Evolutionary conservation across 2,329 filamentous ascomycete genomes (phyloP), one percentile per base, ranked within the genome.

Genomic region (Penicillium sp.): DNA sequence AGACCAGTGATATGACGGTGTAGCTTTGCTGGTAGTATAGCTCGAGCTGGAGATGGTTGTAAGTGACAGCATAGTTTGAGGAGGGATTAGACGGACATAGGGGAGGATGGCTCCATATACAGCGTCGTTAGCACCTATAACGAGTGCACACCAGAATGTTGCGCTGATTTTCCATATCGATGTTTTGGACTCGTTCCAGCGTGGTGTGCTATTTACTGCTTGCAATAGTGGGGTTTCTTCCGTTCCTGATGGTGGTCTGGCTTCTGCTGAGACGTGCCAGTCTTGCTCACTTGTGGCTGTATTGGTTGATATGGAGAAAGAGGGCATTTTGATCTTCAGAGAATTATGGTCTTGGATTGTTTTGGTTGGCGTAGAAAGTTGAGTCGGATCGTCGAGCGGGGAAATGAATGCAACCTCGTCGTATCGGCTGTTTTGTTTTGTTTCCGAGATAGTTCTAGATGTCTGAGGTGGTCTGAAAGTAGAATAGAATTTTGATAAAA

Each of bases 1-100:
- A 74, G 36, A 74, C 59, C 10, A 73, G 52, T 2, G 70, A 73
- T 7, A 73, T 60, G 15, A 70, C 55, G 2, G 67, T 62, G 47
- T 50, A 50, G 35, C 29, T 50, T 30, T 50, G 44, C 12, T 71
- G 71, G 50, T 72, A 72, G 54, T 68, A 66, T n/a, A 48, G 43
- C 57, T 71, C 66, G 12, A 71, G 60, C 64, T 70, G 17, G 32
- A 48, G 6, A 16, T 2, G 9, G 11, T 23, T 15, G 12, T 44
- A 9, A 22, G 18, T 22, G n/a, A n/a, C 20, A 41, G 35, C 2
- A 12, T 17, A 6, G n/a, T 17, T 14, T 26, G 8, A 15, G 11
- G 28, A 9, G 10, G 9, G 16, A 7, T 4, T 18, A n/a, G 17
- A 47, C 47, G 11, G 23, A 50, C 47, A 28, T 44, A 50, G n/a